phyloP scores from a whole-genome alignment of 371 early-diverging fungal species.

The Umbelopsis sp. region DNA sequence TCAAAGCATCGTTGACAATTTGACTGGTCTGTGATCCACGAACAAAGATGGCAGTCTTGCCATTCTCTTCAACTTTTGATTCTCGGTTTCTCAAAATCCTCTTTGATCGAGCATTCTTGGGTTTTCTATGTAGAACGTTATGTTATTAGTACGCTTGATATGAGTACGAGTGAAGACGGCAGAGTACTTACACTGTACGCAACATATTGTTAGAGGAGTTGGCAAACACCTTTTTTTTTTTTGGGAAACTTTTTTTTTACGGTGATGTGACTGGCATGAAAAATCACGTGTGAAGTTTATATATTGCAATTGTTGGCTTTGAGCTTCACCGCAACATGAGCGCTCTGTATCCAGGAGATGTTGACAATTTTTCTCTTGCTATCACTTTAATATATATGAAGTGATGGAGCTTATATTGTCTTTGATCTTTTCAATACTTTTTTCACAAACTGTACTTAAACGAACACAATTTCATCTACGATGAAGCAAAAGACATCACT shows the following conservation, averaged over 20 bases:
- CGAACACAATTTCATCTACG: no score
- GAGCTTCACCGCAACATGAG: no score
- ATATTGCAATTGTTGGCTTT: no score
- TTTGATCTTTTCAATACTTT: no score
- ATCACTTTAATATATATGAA: no score
- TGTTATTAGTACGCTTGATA: background rate
- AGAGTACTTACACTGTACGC: slow-evolving; percentile 49
- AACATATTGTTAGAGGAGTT: slow-evolving; percentile 32
- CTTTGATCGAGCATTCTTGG: slow-evolving; percentile 85
- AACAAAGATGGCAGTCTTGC: slow-evolving; percentile 88
- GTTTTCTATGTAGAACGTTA: slow-evolving; percentile 53
- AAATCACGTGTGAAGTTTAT: no score
- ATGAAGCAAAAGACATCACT: no score
- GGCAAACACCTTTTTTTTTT: slow-evolving; percentile 18
- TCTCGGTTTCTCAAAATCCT: slow-evolving; percentile 87
- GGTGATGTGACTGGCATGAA: background rate
- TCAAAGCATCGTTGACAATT: slow-evolving; percentile 80
- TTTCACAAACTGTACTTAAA: no score
- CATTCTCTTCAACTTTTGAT: slow-evolving; percentile 89
- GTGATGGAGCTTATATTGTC: no score
- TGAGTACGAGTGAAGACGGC: background rate
- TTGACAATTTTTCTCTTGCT: no score
- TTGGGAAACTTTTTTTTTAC: background rate
- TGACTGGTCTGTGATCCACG: slow-evolving; percentile 89
- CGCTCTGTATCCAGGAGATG: no score